A percentile compares a stretch with the other conserved stretches of the same genome.
These are phyloP conservation scores for Penicillium hesseltinei DNA, from an alignment of 2,329 filamentous ascomycete genomes.

Conservation along the genomic window DNA sequence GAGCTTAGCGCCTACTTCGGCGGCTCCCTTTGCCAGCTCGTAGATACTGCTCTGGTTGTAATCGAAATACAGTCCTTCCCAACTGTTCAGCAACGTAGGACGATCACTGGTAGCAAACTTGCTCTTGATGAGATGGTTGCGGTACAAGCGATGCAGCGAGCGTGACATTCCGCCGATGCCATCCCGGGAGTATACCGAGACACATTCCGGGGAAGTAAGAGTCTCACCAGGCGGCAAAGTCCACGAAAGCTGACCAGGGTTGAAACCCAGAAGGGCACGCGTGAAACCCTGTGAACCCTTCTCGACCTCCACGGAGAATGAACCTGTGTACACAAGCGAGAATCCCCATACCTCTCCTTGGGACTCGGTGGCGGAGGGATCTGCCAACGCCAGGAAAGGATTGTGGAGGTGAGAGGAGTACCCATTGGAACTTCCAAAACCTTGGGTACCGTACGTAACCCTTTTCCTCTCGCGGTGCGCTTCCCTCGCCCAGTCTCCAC, in stretches of 20 bases:
- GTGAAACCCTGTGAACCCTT: conserved; percentile 62
- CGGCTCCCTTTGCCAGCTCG: conserved; percentile 55
- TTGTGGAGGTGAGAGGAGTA: conserved; percentile 66
- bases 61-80: conserved; percentile 62
- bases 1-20: conserved; percentile 59
- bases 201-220: conserved; percentile 61
- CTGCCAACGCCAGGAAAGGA: conserved; percentile 60
- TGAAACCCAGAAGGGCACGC: conserved; percentile 60
- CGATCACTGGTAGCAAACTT: conserved; percentile 53
- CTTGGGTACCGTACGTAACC: conserved; percentile 54
- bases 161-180: conserved; percentile 63
- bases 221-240: conserved; percentile 55
- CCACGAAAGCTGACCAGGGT: conserved; percentile 61
- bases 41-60: conserved; percentile 58
- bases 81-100: conserved; percentile 62
- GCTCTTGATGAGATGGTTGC: conserved; percentile 59
- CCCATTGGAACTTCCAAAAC: conserved; percentile 60
- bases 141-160: conserved; percentile 60
- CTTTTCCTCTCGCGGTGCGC: conserved; percentile 54
- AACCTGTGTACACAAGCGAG: conserved; percentile 64
- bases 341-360: conserved; percentile 64
- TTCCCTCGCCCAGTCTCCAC: conserved; percentile 64
- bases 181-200: conserved; percentile 58
- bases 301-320: conserved; percentile 61
- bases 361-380: conserved; percentile 59